Evolutionary conservation across 2,329 filamentous ascomycete genomes (phyloP).

Genomic region (Sporothrix pallida): DNA sequence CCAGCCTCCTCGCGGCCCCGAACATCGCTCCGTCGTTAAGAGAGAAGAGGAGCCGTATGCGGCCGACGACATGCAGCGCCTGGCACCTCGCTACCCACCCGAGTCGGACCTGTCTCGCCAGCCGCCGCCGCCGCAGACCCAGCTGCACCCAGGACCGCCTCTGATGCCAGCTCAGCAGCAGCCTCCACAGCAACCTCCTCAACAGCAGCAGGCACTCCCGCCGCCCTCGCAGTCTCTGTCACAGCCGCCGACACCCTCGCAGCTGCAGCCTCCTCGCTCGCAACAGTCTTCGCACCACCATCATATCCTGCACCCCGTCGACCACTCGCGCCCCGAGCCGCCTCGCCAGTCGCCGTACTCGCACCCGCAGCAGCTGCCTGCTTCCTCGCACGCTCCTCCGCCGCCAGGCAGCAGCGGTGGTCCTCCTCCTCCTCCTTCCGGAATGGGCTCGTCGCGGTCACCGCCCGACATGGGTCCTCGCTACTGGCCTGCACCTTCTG

Average conservation of each 20-base stretch:
- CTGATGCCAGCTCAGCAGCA: slow-evolving; percentile 36
- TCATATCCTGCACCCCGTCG: slow-evolving; percentile 22
- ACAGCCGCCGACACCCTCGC: slow-evolving; percentile 20
- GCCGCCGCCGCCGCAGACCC: neutral
- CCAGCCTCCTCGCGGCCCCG: slow-evolving; percentile 12
- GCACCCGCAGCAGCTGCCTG: slow-evolving; percentile 16
- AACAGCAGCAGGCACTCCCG: slow-evolving; percentile 20
- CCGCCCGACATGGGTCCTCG: slow-evolving; percentile 31
- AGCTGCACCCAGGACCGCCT: slow-evolving; percentile 6
- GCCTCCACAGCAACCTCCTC: slow-evolving; percentile 6
- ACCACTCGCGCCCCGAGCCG: slow-evolving; percentile 27
- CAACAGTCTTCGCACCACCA: slow-evolving; percentile 24
- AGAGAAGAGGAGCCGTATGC: slow-evolving; percentile 36
- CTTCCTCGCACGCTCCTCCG: neutral
- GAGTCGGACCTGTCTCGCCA: slow-evolving; percentile 4
- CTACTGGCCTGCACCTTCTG: slow-evolving; percentile 31
- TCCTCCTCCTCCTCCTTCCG: neutral
- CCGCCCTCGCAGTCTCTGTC: neutral
- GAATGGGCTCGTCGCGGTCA: slow-evolving; percentile 31
- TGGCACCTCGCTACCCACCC: slow-evolving; percentile 32
- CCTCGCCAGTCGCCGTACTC: slow-evolving; percentile 28
- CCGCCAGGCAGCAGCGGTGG: neutral
- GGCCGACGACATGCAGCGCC: slow-evolving; percentile 29
- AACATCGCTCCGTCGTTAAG: slow-evolving; percentile 32
- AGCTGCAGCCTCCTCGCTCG: slow-evolving; percentile 24